These are phyloP conservation scores for Isatis tinctoria DNA, from an alignment of 345 rosid genomes.

Conservation along the genomic window DNA sequence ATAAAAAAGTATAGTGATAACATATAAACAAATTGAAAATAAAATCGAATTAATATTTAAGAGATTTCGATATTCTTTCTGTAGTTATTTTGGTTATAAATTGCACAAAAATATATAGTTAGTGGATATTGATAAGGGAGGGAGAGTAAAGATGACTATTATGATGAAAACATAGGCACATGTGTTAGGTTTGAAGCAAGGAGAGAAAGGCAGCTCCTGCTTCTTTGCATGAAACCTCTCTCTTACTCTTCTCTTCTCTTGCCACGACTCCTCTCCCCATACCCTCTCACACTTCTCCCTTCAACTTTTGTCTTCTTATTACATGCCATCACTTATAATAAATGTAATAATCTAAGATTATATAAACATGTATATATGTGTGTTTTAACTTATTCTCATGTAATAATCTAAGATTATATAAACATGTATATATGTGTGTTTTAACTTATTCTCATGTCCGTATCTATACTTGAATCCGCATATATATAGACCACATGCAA, in stretches of 20 bases:
- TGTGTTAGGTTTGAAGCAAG: slow-evolving; percentile 32
- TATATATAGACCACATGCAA: slow-evolving; percentile 13
- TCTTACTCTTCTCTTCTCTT: slow-evolving; percentile 18
- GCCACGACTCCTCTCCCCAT: slow-evolving; percentile 32
- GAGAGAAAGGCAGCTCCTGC: slow-evolving; percentile 37
- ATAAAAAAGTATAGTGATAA: too few species aligned
- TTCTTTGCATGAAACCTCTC: slow-evolving; percentile 36
- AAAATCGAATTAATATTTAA: too few species aligned
- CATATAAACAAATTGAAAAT: too few species aligned
- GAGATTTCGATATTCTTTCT: too few species aligned
- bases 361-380: too few species aligned
- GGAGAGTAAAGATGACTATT: slow-evolving; percentile 2
- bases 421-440: too few species aligned
- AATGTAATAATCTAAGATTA: background rate
- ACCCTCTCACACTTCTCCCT: slow-evolving; percentile 21
- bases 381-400: slow-evolving; percentile 25
- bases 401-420: too few species aligned
- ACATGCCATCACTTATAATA: background rate
- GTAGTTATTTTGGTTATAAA: too few species aligned
- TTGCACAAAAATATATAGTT: background rate
- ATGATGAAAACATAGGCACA: slow-evolving; percentile 26
- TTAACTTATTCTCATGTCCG: slow-evolving; percentile 25
- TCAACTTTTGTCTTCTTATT: slow-evolving; percentile 24
- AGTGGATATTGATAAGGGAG: slow-evolving; percentile 23
- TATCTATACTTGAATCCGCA: slow-evolving; percentile 16